phyloP scores from a whole-genome alignment of 148 eudicot genomes.

The Rhododendron molle region DNA sequence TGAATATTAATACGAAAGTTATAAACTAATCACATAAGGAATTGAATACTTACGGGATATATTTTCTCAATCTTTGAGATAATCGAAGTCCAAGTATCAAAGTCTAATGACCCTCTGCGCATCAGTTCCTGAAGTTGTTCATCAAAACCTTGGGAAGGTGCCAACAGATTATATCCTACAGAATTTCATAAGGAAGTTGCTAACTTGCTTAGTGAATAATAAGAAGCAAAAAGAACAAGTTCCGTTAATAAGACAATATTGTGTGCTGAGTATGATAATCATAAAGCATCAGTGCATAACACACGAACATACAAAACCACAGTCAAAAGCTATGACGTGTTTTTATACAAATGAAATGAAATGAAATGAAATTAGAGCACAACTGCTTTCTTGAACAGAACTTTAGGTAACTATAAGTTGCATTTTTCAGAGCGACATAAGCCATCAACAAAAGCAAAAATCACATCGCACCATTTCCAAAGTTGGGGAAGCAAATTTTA shows the following conservation, averaged over 20 bases:
- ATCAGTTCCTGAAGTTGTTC: conserved; percentile 40
- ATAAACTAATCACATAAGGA: not conserved
- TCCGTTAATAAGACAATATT: not conserved
- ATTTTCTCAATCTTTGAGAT: conserved; percentile 54
- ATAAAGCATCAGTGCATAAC: not conserved
- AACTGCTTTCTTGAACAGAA: not conserved
- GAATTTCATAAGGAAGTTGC: not conserved
- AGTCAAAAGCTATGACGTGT: not conserved
- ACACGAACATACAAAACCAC: not conserved
- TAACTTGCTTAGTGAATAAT: not conserved
- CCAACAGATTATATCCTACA: conserved; percentile 8
- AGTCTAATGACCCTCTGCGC: conserved; percentile 40
- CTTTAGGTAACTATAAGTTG: not conserved
- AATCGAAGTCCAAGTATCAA: conserved; percentile 58
- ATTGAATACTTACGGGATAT: conserved; percentile 39
- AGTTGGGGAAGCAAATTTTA: not conserved
- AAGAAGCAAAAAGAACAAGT: not conserved
- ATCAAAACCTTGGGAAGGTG: conserved; percentile 22
- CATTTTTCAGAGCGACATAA: not conserved
- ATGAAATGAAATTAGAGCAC: not conserved
- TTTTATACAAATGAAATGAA: not conserved
- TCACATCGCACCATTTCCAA: not conserved
- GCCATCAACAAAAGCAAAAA: not conserved
- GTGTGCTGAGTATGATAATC: not conserved
- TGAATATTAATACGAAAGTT: not conserved